These are phyloP conservation scores for Trichoderma sp. DNA, from an alignment of 2,329 filamentous ascomycete species.

Conservation along the genomic window DNA sequence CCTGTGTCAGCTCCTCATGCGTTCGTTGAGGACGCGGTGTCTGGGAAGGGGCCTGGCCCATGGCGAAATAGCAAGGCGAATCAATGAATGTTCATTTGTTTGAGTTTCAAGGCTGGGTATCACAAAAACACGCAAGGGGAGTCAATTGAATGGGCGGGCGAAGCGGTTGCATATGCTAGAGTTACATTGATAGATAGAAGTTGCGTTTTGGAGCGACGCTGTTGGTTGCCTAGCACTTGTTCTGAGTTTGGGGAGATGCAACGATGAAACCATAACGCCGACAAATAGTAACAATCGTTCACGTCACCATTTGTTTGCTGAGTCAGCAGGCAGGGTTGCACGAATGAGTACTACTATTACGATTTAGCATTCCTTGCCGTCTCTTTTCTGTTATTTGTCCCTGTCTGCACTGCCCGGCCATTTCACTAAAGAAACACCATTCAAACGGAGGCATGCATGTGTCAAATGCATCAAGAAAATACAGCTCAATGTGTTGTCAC, in stretches of 20 bases:
- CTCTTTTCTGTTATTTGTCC: background rate
- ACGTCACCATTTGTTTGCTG: background rate
- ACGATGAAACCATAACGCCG: background rate
- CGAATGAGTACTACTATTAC: background rate
- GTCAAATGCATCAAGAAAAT: background rate
- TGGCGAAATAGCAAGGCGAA: conserved; percentile 30
- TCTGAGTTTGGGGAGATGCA: background rate
- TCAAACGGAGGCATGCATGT: background rate
- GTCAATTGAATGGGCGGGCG: background rate
- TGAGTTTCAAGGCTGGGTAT: background rate
- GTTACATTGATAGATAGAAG: background rate
- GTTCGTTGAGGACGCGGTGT: conserved; percentile 44
- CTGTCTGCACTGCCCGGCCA: background rate
- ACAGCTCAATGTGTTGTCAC: background rate
- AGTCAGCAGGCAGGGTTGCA: background rate
- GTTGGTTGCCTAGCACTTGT: background rate
- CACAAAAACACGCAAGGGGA: background rate
- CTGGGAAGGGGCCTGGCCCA: conserved; percentile 53
- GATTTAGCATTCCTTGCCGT: background rate
- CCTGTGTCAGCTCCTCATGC: conserved; percentile 49
- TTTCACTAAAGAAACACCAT: background rate
- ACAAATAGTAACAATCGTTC: background rate
- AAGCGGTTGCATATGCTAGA: background rate
- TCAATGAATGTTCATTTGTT: background rate
- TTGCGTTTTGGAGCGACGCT: background rate